These are phyloP conservation scores for Lichtheimia ramosa DNA, from an alignment of 371 early-diverging fungal species.

Conservation along the genomic window DNA sequence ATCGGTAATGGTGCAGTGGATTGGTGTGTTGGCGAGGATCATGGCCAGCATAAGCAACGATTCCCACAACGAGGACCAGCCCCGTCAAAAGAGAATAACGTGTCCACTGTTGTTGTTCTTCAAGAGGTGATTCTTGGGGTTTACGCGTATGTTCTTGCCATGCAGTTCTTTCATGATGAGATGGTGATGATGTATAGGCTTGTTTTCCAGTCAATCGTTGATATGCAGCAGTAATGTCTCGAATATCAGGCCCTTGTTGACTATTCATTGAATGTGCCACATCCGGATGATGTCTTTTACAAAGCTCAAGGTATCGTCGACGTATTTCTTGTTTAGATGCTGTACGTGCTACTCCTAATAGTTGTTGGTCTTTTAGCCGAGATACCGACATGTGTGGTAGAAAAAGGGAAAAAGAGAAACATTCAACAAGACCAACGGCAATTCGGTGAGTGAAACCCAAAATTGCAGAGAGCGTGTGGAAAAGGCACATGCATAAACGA, in stretches of 20 bases:
- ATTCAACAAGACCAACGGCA: neutral
- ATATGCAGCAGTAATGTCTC: constrained; percentile 18
- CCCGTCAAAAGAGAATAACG: constrained; percentile 9
- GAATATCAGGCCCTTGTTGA: constrained; percentile 5
- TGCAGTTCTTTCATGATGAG: neutral
- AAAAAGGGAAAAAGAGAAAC: constrained; percentile 9
- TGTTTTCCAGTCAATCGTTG: constrained; percentile 6
- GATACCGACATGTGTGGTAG: constrained; percentile 2
- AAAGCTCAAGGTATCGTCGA: constrained; percentile 11
- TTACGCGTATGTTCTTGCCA: neutral
- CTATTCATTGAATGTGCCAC: neutral
- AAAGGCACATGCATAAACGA: neutral
- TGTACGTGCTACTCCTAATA: constrained; percentile 13
- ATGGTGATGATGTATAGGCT: neutral
- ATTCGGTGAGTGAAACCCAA: neutral
- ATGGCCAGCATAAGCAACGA: constrained; percentile 8
- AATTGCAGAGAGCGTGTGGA: neutral
- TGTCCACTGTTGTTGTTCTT: constrained; percentile 12
- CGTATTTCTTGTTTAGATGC: constrained; percentile 13
- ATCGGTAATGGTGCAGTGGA: neutral
- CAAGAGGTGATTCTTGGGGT: neutral
- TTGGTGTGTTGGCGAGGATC: constrained; percentile 5
- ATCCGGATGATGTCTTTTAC: constrained; percentile 20
- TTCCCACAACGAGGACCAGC: constrained; percentile 2
- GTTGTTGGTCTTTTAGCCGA: constrained; percentile 11